Conservation (phyloP, 176 grass and related monocot species). For the Zea luxurians region DNA sequence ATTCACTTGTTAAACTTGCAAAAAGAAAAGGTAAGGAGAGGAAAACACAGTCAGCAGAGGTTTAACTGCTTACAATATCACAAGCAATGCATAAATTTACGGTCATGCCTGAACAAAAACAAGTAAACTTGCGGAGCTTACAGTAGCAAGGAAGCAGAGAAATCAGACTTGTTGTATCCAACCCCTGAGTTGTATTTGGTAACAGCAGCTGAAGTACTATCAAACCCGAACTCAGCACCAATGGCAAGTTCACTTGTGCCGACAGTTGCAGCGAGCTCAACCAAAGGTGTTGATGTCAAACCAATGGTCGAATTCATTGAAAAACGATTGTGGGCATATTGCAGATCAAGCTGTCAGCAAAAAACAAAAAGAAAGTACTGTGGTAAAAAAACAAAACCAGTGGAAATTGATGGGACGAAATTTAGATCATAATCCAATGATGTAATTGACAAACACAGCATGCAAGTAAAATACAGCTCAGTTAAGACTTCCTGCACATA, state of each 20-base stretch:
- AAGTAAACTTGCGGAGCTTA: slow-evolving; percentile 46
- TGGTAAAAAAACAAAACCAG: neutral
- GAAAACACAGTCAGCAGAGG: neutral
- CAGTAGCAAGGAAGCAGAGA: slow-evolving; percentile 66
- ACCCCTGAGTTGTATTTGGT: slow-evolving; percentile 91
- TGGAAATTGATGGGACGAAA: neutral
- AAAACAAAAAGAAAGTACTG: neutral
- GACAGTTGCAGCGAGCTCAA: slow-evolving; percentile 66
- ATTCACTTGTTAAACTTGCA: neutral
- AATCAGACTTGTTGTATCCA: slow-evolving; percentile 69
- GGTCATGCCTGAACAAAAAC: neutral
- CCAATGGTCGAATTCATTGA: slow-evolving; percentile 74
- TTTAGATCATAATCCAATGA: neutral
- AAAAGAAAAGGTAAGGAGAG: neutral
- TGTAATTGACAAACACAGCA: slow-evolving; percentile 3
- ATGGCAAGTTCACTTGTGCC: slow-evolving; percentile 63
- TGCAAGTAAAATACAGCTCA: slow-evolving; percentile 15
- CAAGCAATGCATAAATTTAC: neutral
- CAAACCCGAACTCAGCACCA: slow-evolving; percentile 87
- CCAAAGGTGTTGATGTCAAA: slow-evolving; percentile 61
- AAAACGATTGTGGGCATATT: slow-evolving; percentile 61
- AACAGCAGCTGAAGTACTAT: slow-evolving; percentile 79
- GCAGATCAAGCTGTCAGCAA: slow-evolving; percentile 76
- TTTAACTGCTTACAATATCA: neutral
- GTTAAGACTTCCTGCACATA: neutral